A percentile compares a stretch with the other conserved stretches of the same genome.
These are phyloP conservation scores for Cladophialophora bantiana DNA, from an alignment of 2,329 filamentous ascomycete species.

Conservation along the genomic window DNA sequence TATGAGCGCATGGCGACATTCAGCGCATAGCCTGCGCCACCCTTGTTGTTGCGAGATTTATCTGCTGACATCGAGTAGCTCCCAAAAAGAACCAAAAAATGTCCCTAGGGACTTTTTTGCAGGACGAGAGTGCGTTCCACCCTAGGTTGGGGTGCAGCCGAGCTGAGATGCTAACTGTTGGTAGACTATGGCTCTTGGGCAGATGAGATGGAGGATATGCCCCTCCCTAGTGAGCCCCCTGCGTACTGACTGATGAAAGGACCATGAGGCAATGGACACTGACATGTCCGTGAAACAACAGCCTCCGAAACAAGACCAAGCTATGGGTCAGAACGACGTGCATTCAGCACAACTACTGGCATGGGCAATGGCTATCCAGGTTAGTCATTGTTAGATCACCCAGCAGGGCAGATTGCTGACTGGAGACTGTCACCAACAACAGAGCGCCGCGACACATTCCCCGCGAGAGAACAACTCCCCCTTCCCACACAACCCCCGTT, in stretches of 20 bases:
- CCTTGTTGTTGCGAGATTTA: neutral
- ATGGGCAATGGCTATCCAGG: slow-evolving; percentile 49
- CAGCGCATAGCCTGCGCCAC: slow-evolving; percentile 10
- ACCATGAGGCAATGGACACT: neutral
- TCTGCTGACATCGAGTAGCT: slow-evolving; percentile 60
- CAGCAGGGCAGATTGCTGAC: slow-evolving; percentile 14
- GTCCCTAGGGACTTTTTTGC: slow-evolving; percentile 95
- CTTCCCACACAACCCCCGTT: slow-evolving; percentile 92
- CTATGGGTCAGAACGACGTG: slow-evolving; percentile 59
- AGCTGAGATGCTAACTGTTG: slow-evolving; percentile 41
- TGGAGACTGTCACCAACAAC: neutral
- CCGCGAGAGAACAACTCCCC: slow-evolving; percentile 76
- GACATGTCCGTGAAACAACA: slow-evolving; percentile 32
- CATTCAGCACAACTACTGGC: slow-evolving; percentile 51
- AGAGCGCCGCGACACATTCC: slow-evolving; percentile 56
- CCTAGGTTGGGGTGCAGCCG: slow-evolving; percentile 23
- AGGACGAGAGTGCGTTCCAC: slow-evolving; percentile 77
- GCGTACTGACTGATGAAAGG: neutral
- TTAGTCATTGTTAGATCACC: slow-evolving; percentile 22
- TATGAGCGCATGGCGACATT: slow-evolving; percentile 27
- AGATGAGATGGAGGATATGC: slow-evolving; percentile 93
- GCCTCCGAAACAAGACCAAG: slow-evolving; percentile 52
- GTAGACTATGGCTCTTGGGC: slow-evolving; percentile 89
- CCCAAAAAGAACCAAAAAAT: slow-evolving; percentile 97
- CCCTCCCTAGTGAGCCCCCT: slow-evolving; percentile 70